Evolutionary conservation across 169 alveolate species (phyloP).

Genomic region (Plasmodium reichenowi): DNA sequence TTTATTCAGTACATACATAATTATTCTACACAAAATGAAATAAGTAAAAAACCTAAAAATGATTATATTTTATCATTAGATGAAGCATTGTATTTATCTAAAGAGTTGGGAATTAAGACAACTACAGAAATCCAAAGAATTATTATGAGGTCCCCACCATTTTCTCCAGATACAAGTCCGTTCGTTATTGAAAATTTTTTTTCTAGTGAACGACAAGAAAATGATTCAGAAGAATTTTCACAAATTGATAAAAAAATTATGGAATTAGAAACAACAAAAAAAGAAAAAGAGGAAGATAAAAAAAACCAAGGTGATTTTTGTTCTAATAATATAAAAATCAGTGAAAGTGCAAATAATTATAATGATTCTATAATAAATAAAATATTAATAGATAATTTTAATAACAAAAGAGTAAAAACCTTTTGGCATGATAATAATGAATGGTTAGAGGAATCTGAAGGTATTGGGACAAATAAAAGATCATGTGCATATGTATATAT

Average conservation of each 20-base stretch:
- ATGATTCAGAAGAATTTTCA: slow-evolving; percentile 49
- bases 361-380: slow-evolving; percentile 17
- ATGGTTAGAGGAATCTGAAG: slow-evolving; percentile 88
- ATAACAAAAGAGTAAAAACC: slow-evolving; percentile 74
- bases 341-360: slow-evolving; percentile 18
- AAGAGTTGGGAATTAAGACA: slow-evolving; percentile 89
- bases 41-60: slow-evolving; percentile 10
- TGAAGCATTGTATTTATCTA: slow-evolving; percentile 89
- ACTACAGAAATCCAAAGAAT: slow-evolving; percentile 85
- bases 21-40: slow-evolving; percentile 11
- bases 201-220: slow-evolving; percentile 53
- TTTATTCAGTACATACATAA: slow-evolving; percentile 1
- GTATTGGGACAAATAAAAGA: slow-evolving; percentile 88
- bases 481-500: slow-evolving; percentile 87
- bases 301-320: neutral
- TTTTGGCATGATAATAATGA: slow-evolving; percentile 82
- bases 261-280: slow-evolving; percentile 13
- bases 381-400: slow-evolving; percentile 36
- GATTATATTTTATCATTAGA: slow-evolving; percentile 57
- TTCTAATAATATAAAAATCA: neutral
- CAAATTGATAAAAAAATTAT: slow-evolving; percentile 39
- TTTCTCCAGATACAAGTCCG: slow-evolving; percentile 88
- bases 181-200: slow-evolving; percentile 85
- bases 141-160: slow-evolving; percentile 87
- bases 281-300: slow-evolving; percentile 13